phyloP scores from a whole-genome alignment of 208 protist species.

The Wallacemonas collosoma region DNA sequence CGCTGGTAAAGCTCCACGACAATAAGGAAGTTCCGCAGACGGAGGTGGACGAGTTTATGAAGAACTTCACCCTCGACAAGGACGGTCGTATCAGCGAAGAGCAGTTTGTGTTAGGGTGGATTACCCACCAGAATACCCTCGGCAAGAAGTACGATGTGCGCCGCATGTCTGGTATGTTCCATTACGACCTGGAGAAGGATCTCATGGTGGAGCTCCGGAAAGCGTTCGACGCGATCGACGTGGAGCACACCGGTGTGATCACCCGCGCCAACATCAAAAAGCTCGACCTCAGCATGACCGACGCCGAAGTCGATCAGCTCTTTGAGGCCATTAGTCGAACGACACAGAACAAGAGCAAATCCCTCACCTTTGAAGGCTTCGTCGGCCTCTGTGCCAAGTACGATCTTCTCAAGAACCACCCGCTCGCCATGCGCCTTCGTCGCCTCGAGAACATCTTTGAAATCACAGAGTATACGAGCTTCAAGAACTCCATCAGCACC shows the following conservation, averaged over 20 bases:
- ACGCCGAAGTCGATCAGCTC: constrained; percentile 64
- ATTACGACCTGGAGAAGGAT: constrained; percentile 85
- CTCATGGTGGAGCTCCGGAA: constrained; percentile 72
- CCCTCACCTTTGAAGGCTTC: constrained; percentile 85
- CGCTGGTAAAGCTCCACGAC: constrained; percentile 88
- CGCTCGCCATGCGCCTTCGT: constrained; percentile 72
- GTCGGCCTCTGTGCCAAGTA: constrained; percentile 72
- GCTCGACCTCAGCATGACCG: constrained; percentile 59
- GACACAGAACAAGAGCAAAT: constrained; percentile 28
- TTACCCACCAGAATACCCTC: constrained; percentile 70
- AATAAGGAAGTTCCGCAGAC: constrained; percentile 53
- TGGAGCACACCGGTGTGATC: constrained; percentile 77
- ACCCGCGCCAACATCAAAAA: constrained; percentile 73
- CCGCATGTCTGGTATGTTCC: constrained; percentile 80
- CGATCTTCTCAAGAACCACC: constrained; percentile 84
- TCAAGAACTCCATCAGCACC: constrained; percentile 66
- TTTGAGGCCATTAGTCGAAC: constrained; percentile 65
- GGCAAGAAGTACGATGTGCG: constrained; percentile 81
- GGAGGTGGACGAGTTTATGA: constrained; percentile 82
- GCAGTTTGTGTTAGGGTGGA: constrained; percentile 87
- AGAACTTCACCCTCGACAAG: constrained; percentile 72
- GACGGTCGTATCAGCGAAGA: constrained; percentile 86
- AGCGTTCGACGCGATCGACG: constrained; percentile 85
- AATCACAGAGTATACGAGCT: constrained; percentile 59
- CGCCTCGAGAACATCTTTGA: constrained; percentile 80